Conservation (phyloP, 2,329 filamentous ascomycete species). For the Colletotrichum plurivorum region DNA sequence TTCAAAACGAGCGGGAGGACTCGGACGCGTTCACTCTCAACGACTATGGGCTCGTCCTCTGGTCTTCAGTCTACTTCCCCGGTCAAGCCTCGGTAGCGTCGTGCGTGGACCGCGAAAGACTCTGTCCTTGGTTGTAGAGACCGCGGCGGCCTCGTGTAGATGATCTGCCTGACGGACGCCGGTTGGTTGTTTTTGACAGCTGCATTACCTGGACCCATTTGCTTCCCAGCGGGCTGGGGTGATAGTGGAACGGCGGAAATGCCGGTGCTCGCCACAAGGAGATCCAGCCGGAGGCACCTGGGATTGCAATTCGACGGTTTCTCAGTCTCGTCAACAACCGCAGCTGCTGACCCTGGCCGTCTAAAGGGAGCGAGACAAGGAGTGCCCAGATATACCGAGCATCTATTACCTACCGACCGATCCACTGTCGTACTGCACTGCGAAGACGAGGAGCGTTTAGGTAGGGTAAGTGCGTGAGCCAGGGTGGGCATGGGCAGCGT, state of each 20-base stretch:
- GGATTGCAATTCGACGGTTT: conserved; percentile 3
- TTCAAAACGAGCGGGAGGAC: conserved; percentile 1
- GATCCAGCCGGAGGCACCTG: conserved; percentile 13
- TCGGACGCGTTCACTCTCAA: conserved; percentile 9
- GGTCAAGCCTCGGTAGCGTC: background rate
- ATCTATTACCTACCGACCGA: conserved; percentile 8
- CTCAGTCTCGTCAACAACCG: conserved; percentile 10
- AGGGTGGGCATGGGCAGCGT: conserved; percentile 3
- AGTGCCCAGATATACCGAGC: conserved; percentile 7
- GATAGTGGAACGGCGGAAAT: conserved; percentile 37
- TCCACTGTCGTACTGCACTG: background rate
- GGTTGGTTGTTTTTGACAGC: conserved; percentile 5
- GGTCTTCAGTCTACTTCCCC: background rate
- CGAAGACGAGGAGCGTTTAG: conserved; percentile 4
- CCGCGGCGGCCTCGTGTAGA: conserved; percentile 14
- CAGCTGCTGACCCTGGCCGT: conserved; percentile 11
- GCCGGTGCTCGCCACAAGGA: conserved; percentile 30
- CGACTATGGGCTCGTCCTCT: background rate
- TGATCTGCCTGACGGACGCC: background rate
- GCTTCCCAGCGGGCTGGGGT: conserved; percentile 16
- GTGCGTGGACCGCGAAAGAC: background rate
- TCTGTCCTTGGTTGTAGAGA: background rate
- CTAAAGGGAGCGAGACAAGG: conserved; percentile 22
- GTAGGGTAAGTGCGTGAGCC: background rate
- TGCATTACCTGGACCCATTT: conserved; percentile 14